A percentile compares a stretch with the other conserved stretches of the same genome.
These are phyloP conservation scores for Vitis riparia DNA, from an alignment of 164 flowering plant species.

Conservation along the genomic window DNA sequence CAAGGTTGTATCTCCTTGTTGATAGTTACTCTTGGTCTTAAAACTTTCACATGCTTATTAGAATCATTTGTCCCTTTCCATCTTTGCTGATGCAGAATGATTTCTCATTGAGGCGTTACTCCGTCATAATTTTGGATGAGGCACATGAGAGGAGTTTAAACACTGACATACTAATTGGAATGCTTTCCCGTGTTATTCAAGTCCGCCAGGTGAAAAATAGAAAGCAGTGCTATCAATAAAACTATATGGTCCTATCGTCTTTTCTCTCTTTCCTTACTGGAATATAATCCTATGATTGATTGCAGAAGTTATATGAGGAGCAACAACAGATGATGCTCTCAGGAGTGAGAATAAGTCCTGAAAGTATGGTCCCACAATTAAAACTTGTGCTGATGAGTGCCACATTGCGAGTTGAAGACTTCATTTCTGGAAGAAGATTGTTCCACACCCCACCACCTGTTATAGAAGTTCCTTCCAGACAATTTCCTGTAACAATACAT, in stretches of 20 bases:
- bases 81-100: slow-evolving; percentile 62
- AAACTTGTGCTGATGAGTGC: slow-evolving; percentile 98
- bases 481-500: slow-evolving; percentile 77
- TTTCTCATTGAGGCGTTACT: slow-evolving; percentile 71
- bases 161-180: slow-evolving; percentile 94
- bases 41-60: background rate
- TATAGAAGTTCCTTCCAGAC: slow-evolving; percentile 82
- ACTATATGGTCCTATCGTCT: background rate
- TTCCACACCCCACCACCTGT: slow-evolving; percentile 77
- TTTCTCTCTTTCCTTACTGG: background rate
- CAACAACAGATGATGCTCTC: slow-evolving; percentile 55
- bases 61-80: background rate
- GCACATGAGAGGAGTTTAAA: slow-evolving; percentile 98
- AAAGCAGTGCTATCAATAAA: background rate
- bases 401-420: slow-evolving; percentile 89
- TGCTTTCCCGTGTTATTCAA: slow-evolving; percentile 79
- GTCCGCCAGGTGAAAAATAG: slow-evolving; percentile 60
- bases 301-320: slow-evolving; percentile 51
- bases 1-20: too few species aligned
- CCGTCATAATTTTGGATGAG: slow-evolving; percentile 87
- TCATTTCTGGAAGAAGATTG: slow-evolving; percentile 59
- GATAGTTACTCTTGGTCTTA: too few species aligned
- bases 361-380: slow-evolving; percentile 54
- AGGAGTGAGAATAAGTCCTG: slow-evolving; percentile 45
- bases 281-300: slow-evolving; percentile 14